These are phyloP conservation scores for Apiotrichum domesticum DNA, from an alignment of 1,284 basidiomycete genomes.

Conservation along the genomic window DNA sequence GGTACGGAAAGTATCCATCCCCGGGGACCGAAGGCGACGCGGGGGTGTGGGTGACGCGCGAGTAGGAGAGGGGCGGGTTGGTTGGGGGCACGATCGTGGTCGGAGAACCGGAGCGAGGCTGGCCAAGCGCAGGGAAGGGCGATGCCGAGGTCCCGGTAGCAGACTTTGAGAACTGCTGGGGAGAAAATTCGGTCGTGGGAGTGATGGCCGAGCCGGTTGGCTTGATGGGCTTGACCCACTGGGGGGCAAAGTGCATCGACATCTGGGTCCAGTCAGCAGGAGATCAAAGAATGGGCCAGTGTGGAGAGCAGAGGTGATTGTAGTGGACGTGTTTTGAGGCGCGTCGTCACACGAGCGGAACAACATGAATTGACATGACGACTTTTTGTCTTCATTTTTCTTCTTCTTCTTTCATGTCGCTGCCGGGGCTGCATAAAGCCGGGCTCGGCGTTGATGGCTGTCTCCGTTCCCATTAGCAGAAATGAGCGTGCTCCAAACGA, in stretches of 20 bases:
- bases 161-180: conserved; percentile 4
- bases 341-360: no score
- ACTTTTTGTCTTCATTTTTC: no score
- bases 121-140: conserved; percentile 42
- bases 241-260: conserved; percentile 47
- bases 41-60: conserved; percentile 47
- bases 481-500: no score
- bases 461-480: no score
- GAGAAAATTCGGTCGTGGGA: conserved; percentile 22
- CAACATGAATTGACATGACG: no score
- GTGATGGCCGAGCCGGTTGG: conserved; percentile 32
- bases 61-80: conserved; percentile 59
- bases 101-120: conserved; percentile 25
- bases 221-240: conserved; percentile 47
- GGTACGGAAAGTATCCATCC: conserved; percentile 53
- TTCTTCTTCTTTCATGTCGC: no score
- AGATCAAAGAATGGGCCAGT: no score
- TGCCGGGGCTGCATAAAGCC: no score
- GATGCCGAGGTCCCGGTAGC: conserved; percentile 10
- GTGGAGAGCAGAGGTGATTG: no score
- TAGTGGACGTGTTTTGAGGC: no score
- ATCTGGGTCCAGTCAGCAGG: conserved; percentile 20
- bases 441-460: no score
- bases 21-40: conserved; percentile 48
- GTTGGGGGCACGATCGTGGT: conserved; percentile 23